Percentiles rank a stretch among this genome's conserved stretches.
These are phyloP conservation scores for Fusarium citri DNA, from an alignment of 2,329 filamentous ascomycete species.

Conservation along the genomic window DNA sequence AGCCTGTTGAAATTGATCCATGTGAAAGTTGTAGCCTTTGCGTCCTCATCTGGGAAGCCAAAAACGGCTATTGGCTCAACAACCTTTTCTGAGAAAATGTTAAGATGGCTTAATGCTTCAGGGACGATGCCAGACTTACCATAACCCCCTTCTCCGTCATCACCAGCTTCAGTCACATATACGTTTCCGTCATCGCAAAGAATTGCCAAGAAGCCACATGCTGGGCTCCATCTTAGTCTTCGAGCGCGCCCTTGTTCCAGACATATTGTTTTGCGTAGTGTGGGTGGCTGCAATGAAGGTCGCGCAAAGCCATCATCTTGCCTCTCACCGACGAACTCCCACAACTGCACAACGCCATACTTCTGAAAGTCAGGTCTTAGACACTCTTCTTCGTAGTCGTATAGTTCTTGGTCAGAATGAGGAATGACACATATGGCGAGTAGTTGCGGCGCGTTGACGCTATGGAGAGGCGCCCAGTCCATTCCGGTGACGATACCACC, in stretches of 20 bases:
- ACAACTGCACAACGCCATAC: slow-evolving; percentile 64
- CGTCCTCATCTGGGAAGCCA: slow-evolving; percentile 59
- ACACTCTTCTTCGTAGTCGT: slow-evolving; percentile 54
- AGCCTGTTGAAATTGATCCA: slow-evolving; percentile 68
- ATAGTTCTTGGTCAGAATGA: slow-evolving; percentile 61
- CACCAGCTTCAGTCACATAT: slow-evolving; percentile 59
- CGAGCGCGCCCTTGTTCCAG: slow-evolving; percentile 63
- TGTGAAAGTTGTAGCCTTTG: slow-evolving; percentile 64
- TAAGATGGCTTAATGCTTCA: slow-evolving; percentile 27
- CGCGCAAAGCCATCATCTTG: slow-evolving; percentile 48
- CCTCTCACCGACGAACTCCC: slow-evolving; percentile 57
- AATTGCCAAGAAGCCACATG: slow-evolving; percentile 60
- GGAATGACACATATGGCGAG: slow-evolving; percentile 65
- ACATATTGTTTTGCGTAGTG: slow-evolving; percentile 58
- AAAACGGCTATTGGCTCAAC: slow-evolving; percentile 59
- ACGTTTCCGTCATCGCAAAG: slow-evolving; percentile 64
- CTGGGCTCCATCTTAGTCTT: slow-evolving; percentile 66
- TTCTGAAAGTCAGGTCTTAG: slow-evolving; percentile 53
- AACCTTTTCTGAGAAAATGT: slow-evolving; percentile 56
- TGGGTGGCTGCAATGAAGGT: slow-evolving; percentile 53
- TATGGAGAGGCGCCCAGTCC: slow-evolving; percentile 61
- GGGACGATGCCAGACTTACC: slow-evolving; percentile 49
- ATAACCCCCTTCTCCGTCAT: slow-evolving; percentile 51
- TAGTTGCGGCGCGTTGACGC: slow-evolving; percentile 56
- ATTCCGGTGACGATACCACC: slow-evolving; percentile 65